Percentiles rank a stretch among this genome's conserved stretches.
Evolutionary conservation across 75 land plant genomes (phyloP).

Genomic region (Larix kaempferi): DNA sequence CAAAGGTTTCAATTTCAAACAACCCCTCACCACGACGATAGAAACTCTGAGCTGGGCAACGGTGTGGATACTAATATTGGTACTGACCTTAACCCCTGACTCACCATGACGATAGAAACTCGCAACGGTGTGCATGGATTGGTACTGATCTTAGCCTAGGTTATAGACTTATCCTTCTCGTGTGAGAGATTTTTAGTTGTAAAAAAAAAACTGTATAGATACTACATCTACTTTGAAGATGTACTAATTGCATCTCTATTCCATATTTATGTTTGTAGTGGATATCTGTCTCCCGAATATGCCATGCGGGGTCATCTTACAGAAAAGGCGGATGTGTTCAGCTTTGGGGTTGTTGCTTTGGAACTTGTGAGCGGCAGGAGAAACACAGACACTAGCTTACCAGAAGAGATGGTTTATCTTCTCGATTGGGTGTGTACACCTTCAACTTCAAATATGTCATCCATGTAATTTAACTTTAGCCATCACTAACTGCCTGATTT

Average conservation of each 20-base stretch:
- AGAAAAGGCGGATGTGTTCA: constrained; percentile 70
- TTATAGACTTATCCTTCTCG: no score
- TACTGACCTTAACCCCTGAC: no score
- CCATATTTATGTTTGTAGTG: constrained; percentile 26
- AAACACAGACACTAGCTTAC: constrained; percentile 36
- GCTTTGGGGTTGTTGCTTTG: constrained; percentile 59
- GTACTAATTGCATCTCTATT: background rate
- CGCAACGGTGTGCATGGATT: no score
- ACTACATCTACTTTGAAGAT: background rate
- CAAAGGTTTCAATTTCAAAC: no score
- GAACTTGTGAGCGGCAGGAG: constrained; percentile 56
- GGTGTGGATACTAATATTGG: no score
- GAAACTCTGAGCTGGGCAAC: no score
- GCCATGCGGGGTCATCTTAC: constrained; percentile 72
- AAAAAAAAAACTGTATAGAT: no score
- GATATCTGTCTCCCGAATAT: constrained; percentile 80
- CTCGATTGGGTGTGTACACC: constrained; percentile 53
- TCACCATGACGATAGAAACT: no score
- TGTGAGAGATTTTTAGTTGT: no score
- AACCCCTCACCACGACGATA: no score
- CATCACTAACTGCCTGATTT: background rate
- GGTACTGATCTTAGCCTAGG: no score
- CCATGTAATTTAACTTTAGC: background rate
- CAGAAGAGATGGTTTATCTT: constrained; percentile 38
- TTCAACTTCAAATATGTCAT: background rate